These are phyloP conservation scores for Phlyctochytrium arcticum DNA, from an alignment of 192 early-diverging fungal genomes.

Conservation along the genomic window DNA sequence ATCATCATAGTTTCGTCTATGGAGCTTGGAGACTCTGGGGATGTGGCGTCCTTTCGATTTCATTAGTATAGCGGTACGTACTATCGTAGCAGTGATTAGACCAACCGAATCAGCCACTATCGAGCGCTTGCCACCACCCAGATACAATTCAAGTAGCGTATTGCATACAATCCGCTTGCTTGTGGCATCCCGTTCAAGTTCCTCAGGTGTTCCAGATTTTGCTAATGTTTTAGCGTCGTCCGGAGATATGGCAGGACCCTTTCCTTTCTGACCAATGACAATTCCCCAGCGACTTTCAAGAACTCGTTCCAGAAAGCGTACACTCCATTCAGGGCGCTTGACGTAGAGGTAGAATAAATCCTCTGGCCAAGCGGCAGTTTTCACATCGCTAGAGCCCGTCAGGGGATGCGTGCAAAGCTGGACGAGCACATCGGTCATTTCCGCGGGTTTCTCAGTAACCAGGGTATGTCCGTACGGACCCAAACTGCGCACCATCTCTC, in stretches of 20 bases:
- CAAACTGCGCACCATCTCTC: conserved; percentile 23
- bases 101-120: not conserved
- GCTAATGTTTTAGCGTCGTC: conserved; percentile 5
- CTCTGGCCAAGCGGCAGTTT: conserved; percentile 25
- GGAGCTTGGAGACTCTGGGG: no score
- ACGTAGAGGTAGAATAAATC: conserved; percentile 89
- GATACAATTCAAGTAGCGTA: conserved; percentile 87
- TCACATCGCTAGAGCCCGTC: not conserved
- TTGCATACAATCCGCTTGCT: conserved; percentile 77
- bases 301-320: conserved; percentile 81
- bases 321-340: conserved; percentile 72
- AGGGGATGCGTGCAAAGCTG: conserved; percentile 31
- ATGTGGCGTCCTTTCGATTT: no score
- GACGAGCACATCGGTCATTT: conserved; percentile 49
- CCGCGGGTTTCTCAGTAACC: conserved; percentile 39
- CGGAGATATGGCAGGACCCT: conserved; percentile 2
- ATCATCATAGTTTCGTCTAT: not conserved
- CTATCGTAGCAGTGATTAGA: no score
- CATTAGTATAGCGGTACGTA: no score
- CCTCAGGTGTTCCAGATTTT: not conserved
- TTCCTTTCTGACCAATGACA: conserved; percentile 14
- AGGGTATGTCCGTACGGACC: conserved; percentile 41
- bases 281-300: conserved; percentile 69
- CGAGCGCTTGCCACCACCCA: conserved; percentile 43
- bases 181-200: conserved; percentile 35